Percentiles rank a stretch among this genome's conserved stretches.
phyloP scores from a whole-genome alignment of 2,329 filamentous ascomycete genomes.

The Talaromyces pinophilus region DNA sequence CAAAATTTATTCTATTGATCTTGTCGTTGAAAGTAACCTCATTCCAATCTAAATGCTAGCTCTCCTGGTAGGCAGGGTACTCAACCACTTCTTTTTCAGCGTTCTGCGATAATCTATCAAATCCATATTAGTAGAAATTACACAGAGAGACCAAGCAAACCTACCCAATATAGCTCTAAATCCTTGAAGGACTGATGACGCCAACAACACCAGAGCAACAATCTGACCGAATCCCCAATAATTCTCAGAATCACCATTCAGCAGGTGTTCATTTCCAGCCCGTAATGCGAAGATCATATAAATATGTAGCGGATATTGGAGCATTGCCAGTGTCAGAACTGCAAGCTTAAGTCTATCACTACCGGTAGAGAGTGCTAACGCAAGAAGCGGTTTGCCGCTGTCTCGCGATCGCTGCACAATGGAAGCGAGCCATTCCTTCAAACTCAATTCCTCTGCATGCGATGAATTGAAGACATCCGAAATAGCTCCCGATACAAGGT shows the following conservation, averaged over 20 bases:
- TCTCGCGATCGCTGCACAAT: not conserved
- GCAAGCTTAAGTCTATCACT: not conserved
- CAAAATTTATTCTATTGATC: too few relatives aligned
- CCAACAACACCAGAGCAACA: slow-evolving; percentile 5
- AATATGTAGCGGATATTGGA: slow-evolving; percentile 13
- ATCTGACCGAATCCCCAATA: slow-evolving; percentile 14
- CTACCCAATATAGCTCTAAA: not conserved
- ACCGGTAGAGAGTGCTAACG: not conserved
- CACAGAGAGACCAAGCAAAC: not conserved
- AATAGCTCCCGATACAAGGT: not conserved
- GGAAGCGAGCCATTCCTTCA: not conserved
- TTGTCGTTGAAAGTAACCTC: not conserved
- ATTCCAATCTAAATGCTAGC: not conserved
- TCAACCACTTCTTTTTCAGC: not conserved
- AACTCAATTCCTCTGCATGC: not conserved
- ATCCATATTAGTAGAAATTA: not conserved
- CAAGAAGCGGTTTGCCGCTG: not conserved
- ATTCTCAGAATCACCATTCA: slow-evolving; percentile 15
- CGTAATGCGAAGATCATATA: slow-evolving; percentile 8
- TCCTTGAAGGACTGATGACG: slow-evolving; percentile 11
- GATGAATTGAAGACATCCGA: not conserved
- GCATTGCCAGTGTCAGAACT: not conserved
- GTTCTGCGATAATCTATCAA: not conserved
- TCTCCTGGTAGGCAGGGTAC: not conserved
- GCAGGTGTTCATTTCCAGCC: not conserved